Base-by-base conservation (phyloP, 2,329 filamentous ascomycete genomes). In the Diaporthe sp. region DNA sequence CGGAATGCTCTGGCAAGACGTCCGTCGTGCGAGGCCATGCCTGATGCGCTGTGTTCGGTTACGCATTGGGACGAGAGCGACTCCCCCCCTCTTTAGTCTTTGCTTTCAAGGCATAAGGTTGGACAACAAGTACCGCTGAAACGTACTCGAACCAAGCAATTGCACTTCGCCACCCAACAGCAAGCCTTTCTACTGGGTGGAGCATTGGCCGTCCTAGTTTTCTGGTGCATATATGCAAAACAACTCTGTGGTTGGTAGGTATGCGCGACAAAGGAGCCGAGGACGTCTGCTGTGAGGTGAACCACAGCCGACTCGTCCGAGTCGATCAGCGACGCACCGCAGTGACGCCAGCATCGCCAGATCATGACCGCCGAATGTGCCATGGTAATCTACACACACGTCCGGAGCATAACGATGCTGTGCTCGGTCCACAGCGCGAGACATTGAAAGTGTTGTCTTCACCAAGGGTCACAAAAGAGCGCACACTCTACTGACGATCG, bases 51-150 rank as follows among this genome's bases (percentile, higher is more conserved):
- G 61, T 65, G 61, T 13, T 9, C 20, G 17, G 61, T 49, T 47
- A 65, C 61, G 42, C 61, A n/a, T n/a, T 49, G 25, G 17, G 42
- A 9, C 20, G 61, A 25, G 28, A 25, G 4, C 25, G 17, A 39
- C 31, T 20, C 15, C 22, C n/a, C 58, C 39, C 22, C 3, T 20
- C 37, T 42, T 22, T 49, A 13, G 42, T 49, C 28, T 53, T 20
- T 68, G 44, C 31, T 20, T n/a, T 34, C 31, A 51, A 53, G 12
- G 63, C 42, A 39, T 39, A 25, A 68, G 47, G 65, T 53, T 68
- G 65, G 65, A 39, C 47, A 37, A n/a, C 31, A 53, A 53, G 47
- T 25, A 53, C 47, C 15, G n/a, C 65, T 68, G 65, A 68, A 68
- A 53, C 65, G 44, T 53, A 51, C 65, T 39, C n/a, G 47, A 47